phyloP scores from a whole-genome alignment of 2,329 filamentous ascomycete genomes.

The Claviceps sp. region DNA sequence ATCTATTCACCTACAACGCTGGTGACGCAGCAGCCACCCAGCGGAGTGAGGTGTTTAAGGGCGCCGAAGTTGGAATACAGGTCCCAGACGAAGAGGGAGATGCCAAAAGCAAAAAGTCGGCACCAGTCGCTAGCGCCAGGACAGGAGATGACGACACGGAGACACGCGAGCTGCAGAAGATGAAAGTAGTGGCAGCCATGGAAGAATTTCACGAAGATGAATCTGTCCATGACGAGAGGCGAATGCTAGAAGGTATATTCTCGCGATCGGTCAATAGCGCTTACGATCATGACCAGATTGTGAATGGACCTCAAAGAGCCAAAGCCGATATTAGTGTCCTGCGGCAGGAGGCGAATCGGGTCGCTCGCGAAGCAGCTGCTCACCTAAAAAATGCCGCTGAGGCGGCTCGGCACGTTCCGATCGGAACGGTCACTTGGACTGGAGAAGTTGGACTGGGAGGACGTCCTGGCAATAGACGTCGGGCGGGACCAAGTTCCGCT shows the following conservation, averaged over 20 bases:
- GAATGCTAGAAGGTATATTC: constrained; percentile 82
- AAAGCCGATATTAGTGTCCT: constrained; percentile 67
- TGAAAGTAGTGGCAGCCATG: constrained; percentile 48
- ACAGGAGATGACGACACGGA: constrained; percentile 16
- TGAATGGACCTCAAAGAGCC: constrained; percentile 59
- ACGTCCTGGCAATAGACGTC: constrained; percentile 44
- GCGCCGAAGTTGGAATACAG: constrained; percentile 52
- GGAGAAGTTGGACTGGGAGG: constrained; percentile 70
- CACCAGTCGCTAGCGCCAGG: constrained; percentile 6
- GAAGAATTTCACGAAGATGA: constrained; percentile 48
- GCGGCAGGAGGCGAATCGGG: constrained; percentile 64
- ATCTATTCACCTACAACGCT: constrained; percentile 61
- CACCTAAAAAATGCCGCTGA: constrained; percentile 63
- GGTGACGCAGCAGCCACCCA: constrained; percentile 50
- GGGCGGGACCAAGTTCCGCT: constrained; percentile 38
- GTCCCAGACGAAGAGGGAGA: constrained; percentile 4
- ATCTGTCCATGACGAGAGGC: constrained; percentile 47
- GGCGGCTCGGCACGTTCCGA: constrained; percentile 56
- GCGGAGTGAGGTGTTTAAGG: constrained; percentile 74
- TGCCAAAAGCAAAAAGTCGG: constrained; percentile 1
- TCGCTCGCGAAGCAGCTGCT: constrained; percentile 64
- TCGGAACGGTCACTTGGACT: constrained; percentile 89
- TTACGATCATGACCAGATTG: constrained; percentile 83
- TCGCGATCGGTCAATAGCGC: constrained; percentile 80
- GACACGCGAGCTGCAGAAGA: constrained; percentile 33